Base-by-base conservation (phyloP, 2,329 filamentous ascomycete genomes). In the Rutstroemia sp. region DNA sequence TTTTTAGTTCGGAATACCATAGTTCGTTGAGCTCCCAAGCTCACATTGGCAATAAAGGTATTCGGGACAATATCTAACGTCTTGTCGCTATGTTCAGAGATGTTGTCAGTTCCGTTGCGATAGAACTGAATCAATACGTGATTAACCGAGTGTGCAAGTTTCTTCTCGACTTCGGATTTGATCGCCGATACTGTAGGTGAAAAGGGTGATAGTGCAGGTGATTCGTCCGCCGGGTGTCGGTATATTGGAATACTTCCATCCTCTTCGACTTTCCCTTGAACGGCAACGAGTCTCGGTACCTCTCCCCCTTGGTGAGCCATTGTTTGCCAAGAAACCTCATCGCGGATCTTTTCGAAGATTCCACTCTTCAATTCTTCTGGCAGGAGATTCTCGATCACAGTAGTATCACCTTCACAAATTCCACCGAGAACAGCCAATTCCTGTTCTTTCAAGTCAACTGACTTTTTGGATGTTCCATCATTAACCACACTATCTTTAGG, bases 81-180 rank as follows among this genome's bases (percentile, higher is more conserved):
- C 73, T 99, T 99, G 70, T 99, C 94, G 40, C 90, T 95, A 68
- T 99, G 94, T 69, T 99, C 94, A 0, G 89, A 94, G 60, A 99
- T 99, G 69, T 90, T 90, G 72, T 99, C 94, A 48, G 82, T 83
- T 2, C 92, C 89, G 63, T 81, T 80, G n/a, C 94, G 88, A 68
- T 99, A 99, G 57, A 91, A 81, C 68, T 99, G 94, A 47, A 99
- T 95, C 48, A 99, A 75, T 1, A 86, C 92, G 69, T 99, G 94
- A 66, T 99, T 99, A 44, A 99, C 73, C 0, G 81, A 75, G 66
- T 97, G 94, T 0, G 88, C 87, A 1, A 95, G 78, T 16, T 82
- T 75, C 56, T 79, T 76, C 69, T 96, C 89, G 0, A 90, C 86
- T 54, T 80, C 78, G 14, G 73, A 70, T 58, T 86, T 84, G 57